Evolutionary conservation across 306 rosid species (phyloP), one percentile per base, ranked within the genome.

Genomic region (Prunus kanzakura): DNA sequence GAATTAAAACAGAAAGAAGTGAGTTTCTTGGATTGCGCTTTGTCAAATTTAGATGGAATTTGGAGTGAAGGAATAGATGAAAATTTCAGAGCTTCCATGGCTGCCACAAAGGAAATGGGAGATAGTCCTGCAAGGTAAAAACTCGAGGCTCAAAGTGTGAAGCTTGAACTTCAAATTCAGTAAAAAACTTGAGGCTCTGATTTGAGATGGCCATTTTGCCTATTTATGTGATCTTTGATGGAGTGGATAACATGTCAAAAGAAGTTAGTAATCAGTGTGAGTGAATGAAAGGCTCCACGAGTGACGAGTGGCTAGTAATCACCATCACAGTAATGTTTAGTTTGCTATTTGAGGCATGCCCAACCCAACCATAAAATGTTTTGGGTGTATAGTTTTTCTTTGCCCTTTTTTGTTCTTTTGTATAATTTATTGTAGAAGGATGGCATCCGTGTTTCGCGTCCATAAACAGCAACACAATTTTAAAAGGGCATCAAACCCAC

Each of bases 71-170:
- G 78, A 74, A 84, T 43, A 47, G 84, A 77, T 23, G 84, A 83
- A 19, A 84, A n/a, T 55, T 69, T 72, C 78, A 87, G 64, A 67
- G 86, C 79, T 73, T 88, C 91, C 98, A 89, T 91, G 77, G 83
- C 68, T 55, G 68, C 20, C 63, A 57, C 71, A 38, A 38, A 38
- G 43, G 43, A 38, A 38, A 38, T 38, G 43, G 43, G 43, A 38
- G 43, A 38, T 38, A 38, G 43, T 38, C 8, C 67, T 25, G 4
- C 0, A 38, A 54, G 35, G 49, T 41, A 30, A 12, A 50, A 74
- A 38, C 69, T 60, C 8, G 6, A 57, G 13, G 45, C 25, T 35
- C 18, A 71, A 52, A 47, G 69, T 18, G 29, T 41, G 18, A n/a
- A 52, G 49, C 22, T 18, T 72, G 54, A 20, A 56, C 41, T n/a